These are phyloP conservation scores for Remersonia thermophila DNA, from an alignment of 2,329 filamentous ascomycete genomes.

Conservation along the genomic window DNA sequence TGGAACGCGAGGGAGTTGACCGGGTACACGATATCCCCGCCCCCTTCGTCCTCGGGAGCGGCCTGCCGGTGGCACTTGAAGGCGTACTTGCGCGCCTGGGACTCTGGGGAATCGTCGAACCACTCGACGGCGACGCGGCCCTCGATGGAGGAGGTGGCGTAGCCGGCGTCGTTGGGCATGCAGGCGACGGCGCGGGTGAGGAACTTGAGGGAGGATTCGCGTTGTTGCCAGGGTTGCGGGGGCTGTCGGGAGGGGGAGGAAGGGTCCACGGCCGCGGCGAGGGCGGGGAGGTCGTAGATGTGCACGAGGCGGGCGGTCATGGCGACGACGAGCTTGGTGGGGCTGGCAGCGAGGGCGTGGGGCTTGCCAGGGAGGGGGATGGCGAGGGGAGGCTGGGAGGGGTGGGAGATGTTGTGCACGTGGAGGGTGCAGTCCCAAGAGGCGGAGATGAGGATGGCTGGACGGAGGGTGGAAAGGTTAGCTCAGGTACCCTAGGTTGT, in stretches of 20 bases:
- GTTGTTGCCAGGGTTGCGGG: constrained; percentile 73
- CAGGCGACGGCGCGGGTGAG: constrained; percentile 87
- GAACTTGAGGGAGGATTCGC: constrained; percentile 91
- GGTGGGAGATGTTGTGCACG: constrained; percentile 54
- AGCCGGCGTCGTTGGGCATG: constrained; percentile 93
- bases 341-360: constrained; percentile 69
- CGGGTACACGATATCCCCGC: constrained; percentile 74
- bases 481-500: no score
- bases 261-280: constrained; percentile 43
- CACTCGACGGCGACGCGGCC: constrained; percentile 93
- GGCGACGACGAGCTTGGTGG: constrained; percentile 77
- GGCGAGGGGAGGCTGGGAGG: constrained; percentile 42
- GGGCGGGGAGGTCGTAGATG: constrained; percentile 76
- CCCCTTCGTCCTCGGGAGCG: constrained; percentile 45
- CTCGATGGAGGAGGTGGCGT: constrained; percentile 85
- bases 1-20: constrained; percentile 88
- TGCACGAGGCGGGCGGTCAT: constrained; percentile 90
- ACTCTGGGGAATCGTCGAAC: constrained; percentile 83
- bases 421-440: constrained; percentile 92
- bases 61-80: constrained; percentile 95
- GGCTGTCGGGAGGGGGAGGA: constrained; percentile 27
- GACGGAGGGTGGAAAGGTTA: neutral
- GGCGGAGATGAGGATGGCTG: constrained; percentile 68
- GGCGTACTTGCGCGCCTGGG: constrained; percentile 87
- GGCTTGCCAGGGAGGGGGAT: constrained; percentile 74